phyloP scores from a whole-genome alignment of 2,329 filamentous ascomycete species.

The Aschersonia sp. region DNA sequence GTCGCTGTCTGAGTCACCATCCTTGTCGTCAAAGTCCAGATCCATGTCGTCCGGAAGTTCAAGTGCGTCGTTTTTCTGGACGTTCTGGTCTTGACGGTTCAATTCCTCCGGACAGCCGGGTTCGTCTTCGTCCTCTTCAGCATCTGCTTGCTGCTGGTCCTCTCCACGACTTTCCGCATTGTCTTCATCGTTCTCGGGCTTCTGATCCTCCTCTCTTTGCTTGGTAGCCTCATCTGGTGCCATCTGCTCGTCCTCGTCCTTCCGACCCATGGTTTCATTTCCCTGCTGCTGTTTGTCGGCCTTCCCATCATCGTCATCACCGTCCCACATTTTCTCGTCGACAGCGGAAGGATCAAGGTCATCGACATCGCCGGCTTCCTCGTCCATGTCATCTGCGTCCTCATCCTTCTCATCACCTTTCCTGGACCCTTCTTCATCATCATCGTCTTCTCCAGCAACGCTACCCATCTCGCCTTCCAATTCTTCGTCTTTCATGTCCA shows the following conservation, averaged over 20 bases:
- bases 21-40: constrained; percentile 60
- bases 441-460: constrained; percentile 46
- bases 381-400: constrained; percentile 65
- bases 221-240: constrained; percentile 44
- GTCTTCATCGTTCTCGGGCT: constrained; percentile 26
- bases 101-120: constrained; percentile 34
- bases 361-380: constrained; percentile 82
- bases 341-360: constrained; percentile 80
- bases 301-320: constrained; percentile 62
- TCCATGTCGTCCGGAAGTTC: constrained; percentile 84
- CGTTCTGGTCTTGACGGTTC: constrained; percentile 55
- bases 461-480: constrained; percentile 71
- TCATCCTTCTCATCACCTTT: constrained; percentile 50
- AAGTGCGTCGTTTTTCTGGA: constrained; percentile 67
- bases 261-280: constrained; percentile 55
- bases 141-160: constrained; percentile 21
- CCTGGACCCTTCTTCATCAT: constrained; percentile 44
- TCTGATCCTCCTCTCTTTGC: constrained; percentile 16
- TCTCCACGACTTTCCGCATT: constrained; percentile 15
- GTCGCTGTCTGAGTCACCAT: constrained; percentile 41
- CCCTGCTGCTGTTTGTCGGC: constrained; percentile 72
- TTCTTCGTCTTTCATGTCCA: constrained; percentile 88
- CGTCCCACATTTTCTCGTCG: constrained; percentile 99
- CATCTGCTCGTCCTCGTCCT: constrained; percentile 48
- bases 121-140: constrained; percentile 48